Evolutionary conservation across 2,329 filamentous ascomycete species (phyloP).

Genomic region (Aspergillus arachidicola): DNA sequence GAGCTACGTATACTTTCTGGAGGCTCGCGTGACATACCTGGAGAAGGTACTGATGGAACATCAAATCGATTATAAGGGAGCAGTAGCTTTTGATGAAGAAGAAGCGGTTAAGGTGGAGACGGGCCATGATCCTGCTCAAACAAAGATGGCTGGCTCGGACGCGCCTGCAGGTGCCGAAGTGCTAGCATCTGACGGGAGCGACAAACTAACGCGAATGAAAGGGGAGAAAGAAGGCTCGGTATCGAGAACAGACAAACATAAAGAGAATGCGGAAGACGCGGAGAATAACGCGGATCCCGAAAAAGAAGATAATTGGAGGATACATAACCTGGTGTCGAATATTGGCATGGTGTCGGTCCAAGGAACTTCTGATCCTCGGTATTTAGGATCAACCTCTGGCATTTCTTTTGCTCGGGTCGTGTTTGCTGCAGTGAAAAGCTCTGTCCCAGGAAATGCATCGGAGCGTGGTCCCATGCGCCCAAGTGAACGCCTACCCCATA

Average conservation of each 20-base stretch:
- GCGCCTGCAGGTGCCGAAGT: slow-evolving; percentile 17
- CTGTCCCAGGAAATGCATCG: slow-evolving; percentile 59
- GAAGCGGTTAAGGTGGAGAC: slow-evolving; percentile 34
- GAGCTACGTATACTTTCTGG: slow-evolving; percentile 92
- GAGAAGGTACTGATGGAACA: slow-evolving; percentile 73
- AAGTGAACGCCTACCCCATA: slow-evolving; percentile 57
- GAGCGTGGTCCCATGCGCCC: slow-evolving; percentile 66
- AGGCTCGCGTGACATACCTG: slow-evolving; percentile 80
- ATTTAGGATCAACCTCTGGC: slow-evolving; percentile 81
- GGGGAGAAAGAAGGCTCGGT: slow-evolving; percentile 25
- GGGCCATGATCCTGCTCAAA: slow-evolving; percentile 27
- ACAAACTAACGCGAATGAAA: slow-evolving; percentile 19
- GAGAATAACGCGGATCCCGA: slow-evolving; percentile 47
- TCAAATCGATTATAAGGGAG: slow-evolving; percentile 70
- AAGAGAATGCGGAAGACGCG: slow-evolving; percentile 23
- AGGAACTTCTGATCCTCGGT: slow-evolving; percentile 75
- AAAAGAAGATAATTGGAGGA: slow-evolving; percentile 60
- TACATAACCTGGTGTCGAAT: slow-evolving; percentile 69
- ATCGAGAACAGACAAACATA: slow-evolving; percentile 22
- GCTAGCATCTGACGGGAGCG: slow-evolving; percentile 18
- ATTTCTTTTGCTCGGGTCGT: slow-evolving; percentile 95
- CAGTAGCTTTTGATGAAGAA: slow-evolving; percentile 65
- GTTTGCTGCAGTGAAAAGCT: slow-evolving; percentile 87
- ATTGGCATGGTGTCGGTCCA: slow-evolving; percentile 77
- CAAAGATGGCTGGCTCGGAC: slow-evolving; percentile 21